Conservation (phyloP, 495 filamentous ascomycete species). For the Hypoxylon intermedium region DNA sequence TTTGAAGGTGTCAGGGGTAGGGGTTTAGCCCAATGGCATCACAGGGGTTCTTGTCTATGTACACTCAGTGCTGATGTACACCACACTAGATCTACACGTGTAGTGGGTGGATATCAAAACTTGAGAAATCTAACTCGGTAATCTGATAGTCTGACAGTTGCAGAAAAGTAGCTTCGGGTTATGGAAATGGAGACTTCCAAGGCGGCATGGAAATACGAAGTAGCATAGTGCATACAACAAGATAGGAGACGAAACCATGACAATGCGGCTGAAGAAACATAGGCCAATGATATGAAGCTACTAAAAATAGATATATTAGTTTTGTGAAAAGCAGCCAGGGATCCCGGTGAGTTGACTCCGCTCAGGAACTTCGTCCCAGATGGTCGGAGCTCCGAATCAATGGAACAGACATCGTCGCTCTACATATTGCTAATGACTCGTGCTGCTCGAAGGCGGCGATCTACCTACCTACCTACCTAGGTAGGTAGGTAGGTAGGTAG, state of each 20-base stretch:
- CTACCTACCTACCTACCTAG: no score
- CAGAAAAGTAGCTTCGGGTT: not conserved
- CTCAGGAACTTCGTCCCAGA: not conserved
- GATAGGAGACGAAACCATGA: no score
- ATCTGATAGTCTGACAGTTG: not conserved
- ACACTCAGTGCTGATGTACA: no score
- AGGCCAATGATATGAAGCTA: not conserved
- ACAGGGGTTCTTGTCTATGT: slow-evolving; percentile 14
- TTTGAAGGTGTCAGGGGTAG: slow-evolving; percentile 18
- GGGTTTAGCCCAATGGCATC: slow-evolving; percentile 9
- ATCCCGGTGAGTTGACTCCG: slow-evolving; percentile 1
- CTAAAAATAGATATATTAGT: slow-evolving; percentile 17
- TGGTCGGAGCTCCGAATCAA: not conserved
- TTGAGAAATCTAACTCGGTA: slow-evolving; percentile 6
- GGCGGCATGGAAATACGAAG: not conserved
- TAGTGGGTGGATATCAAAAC: slow-evolving; percentile 25
- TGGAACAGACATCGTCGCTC: no score
- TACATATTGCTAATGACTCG: no score
- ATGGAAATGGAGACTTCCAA: not conserved
- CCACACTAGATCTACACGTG: no score
- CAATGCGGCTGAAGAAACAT: slow-evolving; percentile 19
- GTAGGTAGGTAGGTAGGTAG: no score
- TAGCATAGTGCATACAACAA: not conserved
- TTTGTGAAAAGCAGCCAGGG: no score
- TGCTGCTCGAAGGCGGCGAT: no score